Conservation (phyloP, 371 early-diverging fungal species). For the Nematocida minor region DNA sequence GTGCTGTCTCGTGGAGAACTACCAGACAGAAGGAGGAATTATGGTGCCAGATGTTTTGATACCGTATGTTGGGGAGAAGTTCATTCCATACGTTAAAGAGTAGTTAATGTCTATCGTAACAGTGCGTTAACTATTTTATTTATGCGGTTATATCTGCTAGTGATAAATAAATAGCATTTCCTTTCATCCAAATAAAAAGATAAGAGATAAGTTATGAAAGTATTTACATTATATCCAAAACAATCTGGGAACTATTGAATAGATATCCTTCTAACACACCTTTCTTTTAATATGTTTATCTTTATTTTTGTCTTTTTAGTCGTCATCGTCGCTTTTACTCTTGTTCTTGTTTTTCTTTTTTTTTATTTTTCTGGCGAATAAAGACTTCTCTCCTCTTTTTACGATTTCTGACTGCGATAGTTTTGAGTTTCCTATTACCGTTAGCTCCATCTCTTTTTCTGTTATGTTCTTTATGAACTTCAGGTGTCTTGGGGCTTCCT, state of each 20-base stretch:
- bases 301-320: not conserved
- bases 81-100: constrained; percentile 26
- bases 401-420: constrained; percentile 33
- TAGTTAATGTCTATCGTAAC: too few species aligned
- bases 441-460: constrained; percentile 48
- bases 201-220: too few species aligned
- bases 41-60: constrained; percentile 68
- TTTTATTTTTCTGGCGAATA: constrained; percentile 21
- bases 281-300: too few species aligned
- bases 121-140: too few species aligned
- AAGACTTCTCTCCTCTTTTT: constrained; percentile 23
- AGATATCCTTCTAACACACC: too few species aligned
- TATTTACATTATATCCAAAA: too few species aligned
- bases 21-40: constrained; percentile 74
- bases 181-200: too few species aligned
- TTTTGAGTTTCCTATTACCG: constrained; percentile 37
- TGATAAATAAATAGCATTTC: too few species aligned
- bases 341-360: constrained; percentile 17
- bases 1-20: constrained; percentile 93
- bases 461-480: constrained; percentile 36
- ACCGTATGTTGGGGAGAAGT: constrained; percentile 53
- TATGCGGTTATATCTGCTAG: too few species aligned
- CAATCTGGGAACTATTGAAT: too few species aligned
- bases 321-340: not conserved
- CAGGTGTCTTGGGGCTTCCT: not conserved